phyloP scores from a whole-genome alignment of 805 yeast species.

The Hanseniaspora lindneri region DNA sequence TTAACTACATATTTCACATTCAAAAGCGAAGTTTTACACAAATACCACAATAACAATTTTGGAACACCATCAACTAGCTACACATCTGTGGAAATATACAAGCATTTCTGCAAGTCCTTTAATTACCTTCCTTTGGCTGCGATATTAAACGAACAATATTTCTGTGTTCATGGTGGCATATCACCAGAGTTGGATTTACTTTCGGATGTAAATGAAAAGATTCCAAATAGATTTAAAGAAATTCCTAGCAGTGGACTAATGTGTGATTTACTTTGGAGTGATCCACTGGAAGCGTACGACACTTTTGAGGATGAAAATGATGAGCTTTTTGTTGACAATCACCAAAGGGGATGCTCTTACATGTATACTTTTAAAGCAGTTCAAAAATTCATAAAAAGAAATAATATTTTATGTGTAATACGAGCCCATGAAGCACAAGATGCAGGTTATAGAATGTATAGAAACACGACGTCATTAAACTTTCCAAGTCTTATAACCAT shows the following conservation, averaged over 20 bases:
- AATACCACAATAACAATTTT: constrained; percentile 39
- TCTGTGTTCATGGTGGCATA: constrained; percentile 93
- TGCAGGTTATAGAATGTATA: constrained; percentile 91
- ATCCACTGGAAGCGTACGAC: constrained; percentile 85
- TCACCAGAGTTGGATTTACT: constrained; percentile 69
- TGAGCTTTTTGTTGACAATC: constrained; percentile 45
- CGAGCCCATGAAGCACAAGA: constrained; percentile 98
- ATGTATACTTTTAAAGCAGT: constrained; percentile 76
- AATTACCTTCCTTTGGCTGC: constrained; percentile 87
- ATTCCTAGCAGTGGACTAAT: constrained; percentile 88
- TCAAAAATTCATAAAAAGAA: constrained; percentile 64
- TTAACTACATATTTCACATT: constrained; percentile 89
- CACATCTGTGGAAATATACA: constrained; percentile 38
- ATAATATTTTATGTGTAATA: constrained; percentile 69
- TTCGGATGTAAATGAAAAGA: constrained; percentile 51
- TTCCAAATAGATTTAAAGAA: constrained; percentile 62
- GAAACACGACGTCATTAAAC: constrained; percentile 67
- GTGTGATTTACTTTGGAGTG: constrained; percentile 95
- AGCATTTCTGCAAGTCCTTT: constrained; percentile 64
- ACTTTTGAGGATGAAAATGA: constrained; percentile 33
- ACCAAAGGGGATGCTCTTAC: constrained; percentile 83
- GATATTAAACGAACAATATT: constrained; percentile 81
- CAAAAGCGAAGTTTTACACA: constrained; percentile 78
- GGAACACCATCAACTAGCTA: constrained; percentile 2
- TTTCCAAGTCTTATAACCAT: constrained; percentile 84